Conservation (phyloP, 2,329 filamentous ascomycete genomes). For the Xylaria sp. region DNA sequence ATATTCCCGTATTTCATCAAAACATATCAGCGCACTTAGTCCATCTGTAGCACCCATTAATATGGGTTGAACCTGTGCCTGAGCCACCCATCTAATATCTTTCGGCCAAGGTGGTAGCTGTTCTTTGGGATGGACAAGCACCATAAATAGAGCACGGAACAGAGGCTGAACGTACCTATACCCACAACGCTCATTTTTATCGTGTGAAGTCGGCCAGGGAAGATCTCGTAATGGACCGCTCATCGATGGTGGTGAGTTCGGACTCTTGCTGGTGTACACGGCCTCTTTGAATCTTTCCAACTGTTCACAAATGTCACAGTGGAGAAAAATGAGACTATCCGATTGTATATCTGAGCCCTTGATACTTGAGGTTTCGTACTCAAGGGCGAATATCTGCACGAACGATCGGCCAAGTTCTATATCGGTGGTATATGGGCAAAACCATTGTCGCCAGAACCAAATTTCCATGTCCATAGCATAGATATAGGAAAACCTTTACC, state of each 20-base stretch:
- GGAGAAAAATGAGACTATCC: conserved; percentile 10
- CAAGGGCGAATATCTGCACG: conserved; percentile 7
- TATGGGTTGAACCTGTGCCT: conserved; percentile 10
- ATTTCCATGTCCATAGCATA: not conserved
- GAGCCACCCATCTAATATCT: conserved; percentile 13
- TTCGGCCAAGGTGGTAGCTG: not conserved
- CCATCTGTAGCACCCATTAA: conserved; percentile 21
- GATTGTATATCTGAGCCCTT: conserved; percentile 3
- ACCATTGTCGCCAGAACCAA: conserved; percentile 10
- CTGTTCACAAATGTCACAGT: conserved; percentile 17
- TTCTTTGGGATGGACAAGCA: not conserved
- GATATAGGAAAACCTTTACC: not conserved
- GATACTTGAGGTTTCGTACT: not conserved
- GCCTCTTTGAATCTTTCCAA: conserved; percentile 13
- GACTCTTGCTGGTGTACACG: not conserved
- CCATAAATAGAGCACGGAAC: conserved; percentile 24
- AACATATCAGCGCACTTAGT: conserved; percentile 20
- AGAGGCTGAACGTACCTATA: conserved; percentile 12
- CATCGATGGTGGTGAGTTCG: conserved; percentile 4
- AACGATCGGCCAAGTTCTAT: conserved; percentile 6
- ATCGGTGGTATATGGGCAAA: not conserved
- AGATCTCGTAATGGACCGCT: conserved; percentile 13
- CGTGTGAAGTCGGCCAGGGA: conserved; percentile 3
- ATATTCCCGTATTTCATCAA: conserved; percentile 13
- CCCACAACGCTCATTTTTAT: not conserved